phyloP scores from a whole-genome alignment of 139 green algal genomes.

The Pycnococcus provasolii region DNA sequence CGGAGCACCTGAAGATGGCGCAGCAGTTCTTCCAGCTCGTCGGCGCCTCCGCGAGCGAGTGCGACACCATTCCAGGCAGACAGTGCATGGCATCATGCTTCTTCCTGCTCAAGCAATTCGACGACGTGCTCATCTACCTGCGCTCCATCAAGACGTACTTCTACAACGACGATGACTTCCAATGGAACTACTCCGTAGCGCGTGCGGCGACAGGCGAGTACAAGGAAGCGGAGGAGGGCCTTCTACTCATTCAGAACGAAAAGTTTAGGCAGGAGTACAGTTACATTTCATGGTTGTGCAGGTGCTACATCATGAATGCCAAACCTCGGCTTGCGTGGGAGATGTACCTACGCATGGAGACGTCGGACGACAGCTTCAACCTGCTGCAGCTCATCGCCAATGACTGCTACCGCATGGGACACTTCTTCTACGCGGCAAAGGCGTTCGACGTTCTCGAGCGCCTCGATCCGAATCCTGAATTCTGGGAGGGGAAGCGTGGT shows the following conservation, averaged over 20 bases:
- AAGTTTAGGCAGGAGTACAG: conserved; percentile 47
- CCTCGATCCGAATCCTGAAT: conserved; percentile 46
- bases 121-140: conserved; percentile 57
- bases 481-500: conserved; percentile 66
- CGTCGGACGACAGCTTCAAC: conserved; percentile 42
- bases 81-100: conserved; percentile 77
- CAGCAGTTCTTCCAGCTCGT: conserved; percentile 74
- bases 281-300: conserved; percentile 52
- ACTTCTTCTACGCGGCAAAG: conserved; percentile 58
- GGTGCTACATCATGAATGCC: conserved; percentile 65
- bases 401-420: conserved; percentile 68
- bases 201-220: conserved; percentile 50
- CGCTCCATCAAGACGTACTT: conserved; percentile 28
- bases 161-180: conserved; percentile 60
- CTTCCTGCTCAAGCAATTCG: conserved; percentile 66
- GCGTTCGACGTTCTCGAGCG: conserved; percentile 61
- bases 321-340: conserved; percentile 54
- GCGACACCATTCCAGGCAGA: conserved; percentile 71
- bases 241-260: conserved; percentile 49
- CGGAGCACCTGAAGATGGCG: conserved; percentile 56
- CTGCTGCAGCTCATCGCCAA: conserved; percentile 67
- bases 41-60: conserved; percentile 53
- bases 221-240: conserved; percentile 57
- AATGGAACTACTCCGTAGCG: conserved; percentile 74
- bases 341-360: conserved; percentile 57